A percentile compares a stretch with the other conserved stretches of the same genome.
These are phyloP conservation scores for Rhizopogon vinicolor DNA, from an alignment of 768 basidiomycete species.

Conservation along the genomic window DNA sequence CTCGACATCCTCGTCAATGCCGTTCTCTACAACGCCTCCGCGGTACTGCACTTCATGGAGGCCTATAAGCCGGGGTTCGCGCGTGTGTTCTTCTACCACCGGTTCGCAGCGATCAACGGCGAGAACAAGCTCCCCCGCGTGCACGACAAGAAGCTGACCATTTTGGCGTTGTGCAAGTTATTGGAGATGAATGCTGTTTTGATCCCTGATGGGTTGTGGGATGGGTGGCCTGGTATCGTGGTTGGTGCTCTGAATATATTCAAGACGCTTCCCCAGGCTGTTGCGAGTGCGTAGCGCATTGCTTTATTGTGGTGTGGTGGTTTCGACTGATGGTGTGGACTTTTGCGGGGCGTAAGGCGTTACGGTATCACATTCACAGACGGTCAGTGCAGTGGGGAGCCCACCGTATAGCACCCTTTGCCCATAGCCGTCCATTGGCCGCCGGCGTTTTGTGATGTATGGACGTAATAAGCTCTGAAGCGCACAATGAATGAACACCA, in stretches of 20 bases:
- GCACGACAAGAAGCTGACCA: conserved; percentile 84
- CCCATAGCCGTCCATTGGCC: too few relatives aligned
- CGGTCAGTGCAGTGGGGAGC: too few relatives aligned
- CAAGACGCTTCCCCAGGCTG: conserved; percentile 71
- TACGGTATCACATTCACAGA: neutral
- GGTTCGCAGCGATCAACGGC: conserved; percentile 71
- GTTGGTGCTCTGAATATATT: conserved; percentile 68
- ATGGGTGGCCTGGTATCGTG: conserved; percentile 76
- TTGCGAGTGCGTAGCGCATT: conserved; percentile 51
- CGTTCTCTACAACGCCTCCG: conserved; percentile 78
- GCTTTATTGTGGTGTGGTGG: neutral
- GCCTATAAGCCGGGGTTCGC: conserved; percentile 50
- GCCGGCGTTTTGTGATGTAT: too few relatives aligned
- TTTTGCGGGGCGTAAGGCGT: conserved; percentile 49
- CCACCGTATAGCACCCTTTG: too few relatives aligned
- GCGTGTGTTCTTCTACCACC: conserved; percentile 76
- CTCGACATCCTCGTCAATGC: conserved; percentile 81
- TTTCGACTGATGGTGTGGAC: conserved; percentile 1
- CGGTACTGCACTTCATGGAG: conserved; percentile 75
- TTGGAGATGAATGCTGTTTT: conserved; percentile 60
- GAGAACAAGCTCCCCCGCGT: conserved; percentile 68
- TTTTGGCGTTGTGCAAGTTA: conserved; percentile 71
- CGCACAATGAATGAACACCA: too few relatives aligned
- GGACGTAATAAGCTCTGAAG: too few relatives aligned
- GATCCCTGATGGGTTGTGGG: conserved; percentile 56